phyloP scores from a whole-genome alignment of 2,329 filamentous ascomycete genomes.

The Ascochyta pisi region DNA sequence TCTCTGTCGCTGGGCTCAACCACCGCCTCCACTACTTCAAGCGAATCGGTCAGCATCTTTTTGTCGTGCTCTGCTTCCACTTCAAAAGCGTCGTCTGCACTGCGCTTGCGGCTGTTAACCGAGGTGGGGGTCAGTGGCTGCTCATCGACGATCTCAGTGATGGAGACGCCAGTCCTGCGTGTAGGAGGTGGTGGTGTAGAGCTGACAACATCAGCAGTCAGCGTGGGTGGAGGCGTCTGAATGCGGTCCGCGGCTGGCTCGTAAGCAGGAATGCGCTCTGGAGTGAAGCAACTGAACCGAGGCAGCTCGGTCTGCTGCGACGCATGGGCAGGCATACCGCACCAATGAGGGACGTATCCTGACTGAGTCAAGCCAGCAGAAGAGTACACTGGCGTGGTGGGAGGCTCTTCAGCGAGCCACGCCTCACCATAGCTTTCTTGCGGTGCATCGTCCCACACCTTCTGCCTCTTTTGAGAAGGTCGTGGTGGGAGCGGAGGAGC shows the following conservation, averaged over 20 bases:
- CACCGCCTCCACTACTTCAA: conserved; percentile 23
- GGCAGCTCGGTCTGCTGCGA: not conserved
- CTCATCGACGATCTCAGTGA: conserved; percentile 31
- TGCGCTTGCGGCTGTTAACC: conserved; percentile 39
- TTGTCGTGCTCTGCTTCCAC: not conserved
- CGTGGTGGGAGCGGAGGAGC: conserved; percentile 29
- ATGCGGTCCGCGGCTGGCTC: conserved; percentile 16
- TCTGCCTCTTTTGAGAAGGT: conserved; percentile 15
- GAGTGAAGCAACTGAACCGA: not conserved
- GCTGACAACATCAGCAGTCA: conserved; percentile 10
- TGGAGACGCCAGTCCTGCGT: conserved; percentile 39
- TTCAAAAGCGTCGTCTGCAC: conserved; percentile 30
- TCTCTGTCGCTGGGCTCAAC: not conserved
- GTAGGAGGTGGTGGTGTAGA: conserved; percentile 23
- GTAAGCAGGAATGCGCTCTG: not conserved
- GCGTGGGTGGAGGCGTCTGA: conserved; percentile 29
- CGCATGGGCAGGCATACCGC: not conserved
- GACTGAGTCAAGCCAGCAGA: not conserved
- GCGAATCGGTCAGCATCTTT: not conserved
- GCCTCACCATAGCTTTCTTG: not conserved
- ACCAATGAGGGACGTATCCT: not conserved
- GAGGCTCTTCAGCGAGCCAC: not conserved
- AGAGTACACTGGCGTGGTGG: not conserved
- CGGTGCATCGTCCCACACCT: not conserved
- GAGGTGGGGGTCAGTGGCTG: conserved; percentile 42